These are phyloP conservation scores for Wickerhamiella infanticola DNA, from an alignment of 1,139 yeast species.

Conservation along the genomic window DNA sequence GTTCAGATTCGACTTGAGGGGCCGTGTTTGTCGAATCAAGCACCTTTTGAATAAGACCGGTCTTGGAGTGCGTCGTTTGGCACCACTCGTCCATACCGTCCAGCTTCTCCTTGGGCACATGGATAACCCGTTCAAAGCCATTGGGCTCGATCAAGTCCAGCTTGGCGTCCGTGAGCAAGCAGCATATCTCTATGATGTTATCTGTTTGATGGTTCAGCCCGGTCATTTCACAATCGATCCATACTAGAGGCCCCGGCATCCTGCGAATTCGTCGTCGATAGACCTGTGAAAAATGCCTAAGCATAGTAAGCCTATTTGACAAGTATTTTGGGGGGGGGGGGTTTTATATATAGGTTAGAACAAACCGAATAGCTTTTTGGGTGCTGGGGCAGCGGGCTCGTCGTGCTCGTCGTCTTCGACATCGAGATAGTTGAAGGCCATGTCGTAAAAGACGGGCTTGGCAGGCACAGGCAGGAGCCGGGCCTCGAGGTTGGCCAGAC, in stretches of 20 bases:
- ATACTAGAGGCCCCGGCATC: conserved; percentile 32
- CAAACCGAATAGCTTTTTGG: background rate
- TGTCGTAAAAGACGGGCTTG: conserved; percentile 82
- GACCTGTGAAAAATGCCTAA: conserved; percentile 1
- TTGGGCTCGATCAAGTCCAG: conserved; percentile 44
- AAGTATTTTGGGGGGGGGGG: background rate
- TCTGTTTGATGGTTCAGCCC: conserved; percentile 66
- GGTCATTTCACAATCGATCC: conserved; percentile 94
- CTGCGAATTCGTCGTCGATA: background rate
- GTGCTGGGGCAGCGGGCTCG: background rate
- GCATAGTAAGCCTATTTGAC: background rate
- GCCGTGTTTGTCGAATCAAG: conserved; percentile 39
- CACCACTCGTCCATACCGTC: conserved; percentile 16
- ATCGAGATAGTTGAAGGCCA: conserved; percentile 65
- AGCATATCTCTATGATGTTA: conserved; percentile 80
- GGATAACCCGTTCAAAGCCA: conserved; percentile 73
- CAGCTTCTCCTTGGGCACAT: conserved; percentile 37
- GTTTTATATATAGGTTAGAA: background rate
- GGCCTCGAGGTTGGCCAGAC: conserved; percentile 35
- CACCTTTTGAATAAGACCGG: conserved; percentile 67
- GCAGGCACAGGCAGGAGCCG: conserved; percentile 43
- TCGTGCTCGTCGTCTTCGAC: background rate
- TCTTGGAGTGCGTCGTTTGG: conserved; percentile 10
- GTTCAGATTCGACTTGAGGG: conserved; percentile 45
- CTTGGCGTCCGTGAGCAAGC: conserved; percentile 73